Base-by-base conservation (phyloP, 2,329 filamentous ascomycete species). In the Sclerotinia nivalis region DNA sequence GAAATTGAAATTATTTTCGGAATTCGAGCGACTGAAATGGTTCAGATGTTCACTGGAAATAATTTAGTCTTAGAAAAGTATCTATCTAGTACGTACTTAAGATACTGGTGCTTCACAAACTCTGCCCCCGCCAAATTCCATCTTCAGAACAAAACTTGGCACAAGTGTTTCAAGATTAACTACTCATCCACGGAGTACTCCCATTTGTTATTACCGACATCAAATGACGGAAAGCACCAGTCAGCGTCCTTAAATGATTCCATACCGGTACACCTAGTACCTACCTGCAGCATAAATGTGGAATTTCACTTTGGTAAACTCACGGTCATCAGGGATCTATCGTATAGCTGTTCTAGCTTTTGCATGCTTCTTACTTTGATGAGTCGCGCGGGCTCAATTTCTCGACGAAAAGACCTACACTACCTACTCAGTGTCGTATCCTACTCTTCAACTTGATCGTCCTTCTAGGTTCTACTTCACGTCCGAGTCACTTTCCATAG, bases 311-410 rank as follows among this genome's bases (percentile, higher is more conserved):
- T 64, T 52, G n/a, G 31, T n/a, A 28, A 52, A 25, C 61, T 64
- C 60, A 22, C 49, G 60, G 60, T 45, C 60, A 62, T 62, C 61
- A 64, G 47, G 61, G 61, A 52, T 50, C 47, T 28, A 64, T 25
- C 31, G 31, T n/a, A 64, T 40, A 64, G 34, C 61, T 40, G 34
- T 52, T 50, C 61, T 64, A n/a, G 25, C 9, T 52, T 64, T 50
- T 40, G 28, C 31, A 37, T 34, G 28, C 31, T 52, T 37, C 22
- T 22, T 52, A 50, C 22, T 40, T 40, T 40, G 37, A 40, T 40
- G 22, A 20, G n/a, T 50, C 37, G 61, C 31, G 31, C 12, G 7
- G 12, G 40, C 13, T 37, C 31, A n/a, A 56, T 47, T 62, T n/a
- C 43, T n/a, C 45, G 47, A 40, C n/a, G 18, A 56, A 20, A 50